These are phyloP conservation scores for Ogataea zsoltii DNA, from an alignment of 805 yeast species.

Conservation along the genomic window DNA sequence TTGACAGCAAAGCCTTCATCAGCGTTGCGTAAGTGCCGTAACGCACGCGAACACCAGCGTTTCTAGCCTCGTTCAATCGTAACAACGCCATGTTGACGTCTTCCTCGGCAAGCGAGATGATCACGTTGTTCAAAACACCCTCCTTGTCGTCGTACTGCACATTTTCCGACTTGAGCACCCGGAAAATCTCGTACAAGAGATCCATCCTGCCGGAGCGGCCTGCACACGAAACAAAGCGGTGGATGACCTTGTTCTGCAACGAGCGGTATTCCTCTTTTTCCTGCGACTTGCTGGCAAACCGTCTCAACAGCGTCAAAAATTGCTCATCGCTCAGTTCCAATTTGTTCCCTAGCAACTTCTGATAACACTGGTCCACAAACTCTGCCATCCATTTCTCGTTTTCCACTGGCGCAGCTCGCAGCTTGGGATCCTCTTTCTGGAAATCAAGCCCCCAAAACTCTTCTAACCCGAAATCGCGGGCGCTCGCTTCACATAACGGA, in stretches of 20 bases:
- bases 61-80: constrained; percentile 5
- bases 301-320: too few species aligned
- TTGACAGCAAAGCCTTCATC: constrained; percentile 8
- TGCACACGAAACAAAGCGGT: constrained; percentile 3
- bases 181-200: constrained; percentile 2
- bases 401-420: too few species aligned
- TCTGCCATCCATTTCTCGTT: too few species aligned
- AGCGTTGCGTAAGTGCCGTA: constrained; percentile 2
- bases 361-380: too few species aligned
- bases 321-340: too few species aligned
- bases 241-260: background rate
- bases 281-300: too few species aligned
- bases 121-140: constrained; percentile 1
- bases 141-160: constrained; percentile 3
- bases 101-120: background rate
- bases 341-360: too few species aligned
- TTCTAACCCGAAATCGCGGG: too few species aligned
- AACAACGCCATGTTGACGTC: constrained; percentile 8
- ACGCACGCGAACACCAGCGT: background rate
- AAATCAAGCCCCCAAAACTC: too few species aligned
- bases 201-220: background rate
- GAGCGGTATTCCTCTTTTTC: too few species aligned
- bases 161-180: constrained; percentile 6
- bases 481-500: too few species aligned
- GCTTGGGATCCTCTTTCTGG: too few species aligned